These are phyloP conservation scores for Candida sithepensis DNA, from an alignment of 805 yeast genomes.

Conservation along the genomic window DNA sequence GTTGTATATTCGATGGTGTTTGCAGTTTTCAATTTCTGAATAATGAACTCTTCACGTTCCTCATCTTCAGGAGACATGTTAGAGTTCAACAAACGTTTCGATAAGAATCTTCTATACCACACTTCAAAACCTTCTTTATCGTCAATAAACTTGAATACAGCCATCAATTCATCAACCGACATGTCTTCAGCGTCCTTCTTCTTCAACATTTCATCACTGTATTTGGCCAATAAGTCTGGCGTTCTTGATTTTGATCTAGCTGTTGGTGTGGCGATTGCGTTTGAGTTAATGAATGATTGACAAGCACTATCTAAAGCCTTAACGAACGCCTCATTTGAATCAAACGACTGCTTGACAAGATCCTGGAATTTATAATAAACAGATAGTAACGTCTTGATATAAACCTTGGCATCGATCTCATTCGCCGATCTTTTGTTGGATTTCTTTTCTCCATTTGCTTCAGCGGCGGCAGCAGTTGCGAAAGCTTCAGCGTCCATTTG, in stretches of 20 bases:
- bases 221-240: conserved; percentile 87
- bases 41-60: conserved; percentile 78
- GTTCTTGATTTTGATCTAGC: conserved; percentile 67
- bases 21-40: conserved; percentile 81
- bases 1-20: conserved; percentile 91
- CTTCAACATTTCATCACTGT: conserved; percentile 78
- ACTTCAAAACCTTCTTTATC: conserved; percentile 96
- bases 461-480: conserved; percentile 23
- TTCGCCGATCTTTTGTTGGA: conserved; percentile 28
- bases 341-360: conserved; percentile 65
- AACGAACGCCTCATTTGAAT: conserved; percentile 70
- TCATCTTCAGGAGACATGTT: conserved; percentile 82
- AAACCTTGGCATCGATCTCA: conserved; percentile 65
- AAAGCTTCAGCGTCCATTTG: conserved; percentile 19
- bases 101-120: conserved; percentile 83
- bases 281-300: conserved; percentile 74
- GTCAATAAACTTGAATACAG: conserved; percentile 78
- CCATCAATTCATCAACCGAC: conserved; percentile 82
- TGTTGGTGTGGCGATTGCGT: conserved; percentile 70
- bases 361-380: conserved; percentile 66
- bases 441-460: conserved; percentile 23
- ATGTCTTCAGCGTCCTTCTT: conserved; percentile 69
- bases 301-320: conserved; percentile 90
- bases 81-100: conserved; percentile 73
- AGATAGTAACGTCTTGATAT: conserved; percentile 70